Evolutionary conservation across 331 rosid species (phyloP), one percentile per base, ranked within the genome.

Genomic region (Pyracantha coccinea): DNA sequence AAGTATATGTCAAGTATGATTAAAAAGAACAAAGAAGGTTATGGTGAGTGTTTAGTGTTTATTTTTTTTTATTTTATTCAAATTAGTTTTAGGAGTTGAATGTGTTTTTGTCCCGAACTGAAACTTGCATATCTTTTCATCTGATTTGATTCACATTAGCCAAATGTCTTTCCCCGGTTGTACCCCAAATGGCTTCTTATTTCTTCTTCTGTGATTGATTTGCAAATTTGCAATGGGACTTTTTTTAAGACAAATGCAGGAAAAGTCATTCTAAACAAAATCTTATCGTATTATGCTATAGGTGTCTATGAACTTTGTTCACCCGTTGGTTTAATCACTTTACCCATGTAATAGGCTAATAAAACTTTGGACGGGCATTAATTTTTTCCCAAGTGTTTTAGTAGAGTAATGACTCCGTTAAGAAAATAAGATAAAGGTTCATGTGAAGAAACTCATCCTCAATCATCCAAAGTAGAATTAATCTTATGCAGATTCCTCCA

Each of bases 21-120:
- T 63, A 95, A 79, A 77, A 90, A 89, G 96, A 92, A 89, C 86
- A 95, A 90, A 82, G 92, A 94, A 71, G 98, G 99, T 74, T 95
- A 79, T 75, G 97, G 98, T 93, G 76, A 83, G 92, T 75, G 25
- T 6, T 63, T 73, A 20, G 13, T 60, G 16, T 31, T 31, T 5
- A 72, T 41, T 41, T 38, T 38, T 35, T 41, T n/a, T 17, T 63
- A 14, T 72, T 27, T 72, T 44, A 16, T 79, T 68, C 29, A 53
- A 52, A 0, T 3, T 52, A 28, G 62, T 27, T 63, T 70, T 44
- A 67, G 55, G 20, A 35, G 4, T 10, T 11, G 15, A 41, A 41
- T 67, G 21, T 1, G 5, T 10, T 38, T 13, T 67, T 67, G 2
- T 21, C 3, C 60, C 11, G 17, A 55, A 73, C 58, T 73, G 16